phyloP scores from a whole-genome alignment of 805 yeast genomes.

The Wickerhamiella spandovensis region DNA sequence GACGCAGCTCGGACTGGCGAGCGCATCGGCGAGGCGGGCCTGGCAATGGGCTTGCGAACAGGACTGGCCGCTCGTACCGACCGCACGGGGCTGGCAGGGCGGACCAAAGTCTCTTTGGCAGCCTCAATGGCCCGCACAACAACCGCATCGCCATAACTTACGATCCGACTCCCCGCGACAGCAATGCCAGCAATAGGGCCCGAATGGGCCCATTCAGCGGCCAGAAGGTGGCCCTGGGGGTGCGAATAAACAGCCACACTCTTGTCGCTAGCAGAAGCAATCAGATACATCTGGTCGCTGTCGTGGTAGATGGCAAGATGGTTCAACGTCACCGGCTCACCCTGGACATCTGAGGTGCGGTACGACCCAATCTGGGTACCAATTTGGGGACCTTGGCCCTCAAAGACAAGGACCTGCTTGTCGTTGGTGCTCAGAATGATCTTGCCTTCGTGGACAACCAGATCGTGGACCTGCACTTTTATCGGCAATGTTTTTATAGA shows the following conservation, averaged over 20 bases:
- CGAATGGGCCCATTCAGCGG: constrained; percentile 48
- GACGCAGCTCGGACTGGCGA: neutral
- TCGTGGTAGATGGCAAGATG: constrained; percentile 6
- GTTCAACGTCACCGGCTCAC: constrained; percentile 9
- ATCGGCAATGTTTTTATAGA: constrained; percentile 37
- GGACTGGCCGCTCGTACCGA: constrained; percentile 4
- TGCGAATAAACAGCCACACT: constrained; percentile 39
- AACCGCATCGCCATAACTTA: constrained; percentile 12
- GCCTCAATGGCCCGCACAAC: constrained; percentile 2
- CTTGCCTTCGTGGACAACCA: constrained; percentile 17
- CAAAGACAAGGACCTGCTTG: constrained; percentile 9
- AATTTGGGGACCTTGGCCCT: too few species aligned
- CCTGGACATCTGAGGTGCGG: constrained; percentile 11
- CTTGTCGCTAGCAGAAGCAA: constrained; percentile 37
- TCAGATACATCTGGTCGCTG: constrained; percentile 9
- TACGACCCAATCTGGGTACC: constrained; percentile 6
- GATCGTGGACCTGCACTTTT: constrained; percentile 37
- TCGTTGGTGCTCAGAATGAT: constrained; percentile 14
- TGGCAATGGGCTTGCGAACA: neutral
- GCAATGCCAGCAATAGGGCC: constrained; percentile 36
- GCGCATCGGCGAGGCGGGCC: neutral
- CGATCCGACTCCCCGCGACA: constrained; percentile 8
- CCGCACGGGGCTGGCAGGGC: constrained; percentile 3
- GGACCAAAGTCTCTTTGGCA: neutral
- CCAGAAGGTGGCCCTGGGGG: constrained; percentile 33